phyloP scores from a whole-genome alignment of 805 yeast genomes.

The Komagataella ulmi region DNA sequence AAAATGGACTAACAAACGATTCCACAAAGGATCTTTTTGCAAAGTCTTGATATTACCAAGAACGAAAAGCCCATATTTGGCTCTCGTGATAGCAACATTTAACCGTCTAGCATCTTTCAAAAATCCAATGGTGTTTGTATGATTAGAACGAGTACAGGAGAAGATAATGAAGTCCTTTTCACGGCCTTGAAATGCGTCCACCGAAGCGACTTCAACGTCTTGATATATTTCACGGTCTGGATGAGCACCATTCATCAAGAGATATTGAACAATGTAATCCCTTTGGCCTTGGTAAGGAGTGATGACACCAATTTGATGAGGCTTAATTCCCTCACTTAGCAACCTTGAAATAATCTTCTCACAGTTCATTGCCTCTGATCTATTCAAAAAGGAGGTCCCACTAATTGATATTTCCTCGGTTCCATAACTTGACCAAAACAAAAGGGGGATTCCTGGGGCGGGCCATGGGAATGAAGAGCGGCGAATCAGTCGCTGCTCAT shows the following conservation, averaged over 20 bases:
- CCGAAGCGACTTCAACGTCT: slow-evolving; percentile 78
- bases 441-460: slow-evolving; percentile 71
- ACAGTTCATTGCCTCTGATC: slow-evolving; percentile 83
- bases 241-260: slow-evolving; percentile 59
- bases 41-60: slow-evolving; percentile 78
- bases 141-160: slow-evolving; percentile 55
- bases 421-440: slow-evolving; percentile 88
- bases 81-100: slow-evolving; percentile 84
- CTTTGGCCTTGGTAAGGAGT: slow-evolving; percentile 95
- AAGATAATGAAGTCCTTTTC: slow-evolving; percentile 38
- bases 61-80: slow-evolving; percentile 67
- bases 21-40: slow-evolving; percentile 65
- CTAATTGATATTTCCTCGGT: slow-evolving; percentile 69
- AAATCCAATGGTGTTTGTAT: slow-evolving; percentile 65
- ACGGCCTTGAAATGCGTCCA: slow-evolving; percentile 50
- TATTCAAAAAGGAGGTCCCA: slow-evolving; percentile 73
- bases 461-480: slow-evolving; percentile 85
- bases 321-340: slow-evolving; percentile 54
- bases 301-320: slow-evolving; percentile 79
- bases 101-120: slow-evolving; percentile 74
- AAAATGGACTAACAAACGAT: slow-evolving; percentile 59
- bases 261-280: slow-evolving; percentile 64
- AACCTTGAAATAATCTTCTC: slow-evolving; percentile 64
- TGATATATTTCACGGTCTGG: slow-evolving; percentile 46
- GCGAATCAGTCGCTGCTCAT: slow-evolving; percentile 46